A percentile compares a stretch with the other conserved stretches of the same genome.
Evolutionary conservation across 75 land plant genomes (phyloP).

Genomic region (Cupressus sempervirens): DNA sequence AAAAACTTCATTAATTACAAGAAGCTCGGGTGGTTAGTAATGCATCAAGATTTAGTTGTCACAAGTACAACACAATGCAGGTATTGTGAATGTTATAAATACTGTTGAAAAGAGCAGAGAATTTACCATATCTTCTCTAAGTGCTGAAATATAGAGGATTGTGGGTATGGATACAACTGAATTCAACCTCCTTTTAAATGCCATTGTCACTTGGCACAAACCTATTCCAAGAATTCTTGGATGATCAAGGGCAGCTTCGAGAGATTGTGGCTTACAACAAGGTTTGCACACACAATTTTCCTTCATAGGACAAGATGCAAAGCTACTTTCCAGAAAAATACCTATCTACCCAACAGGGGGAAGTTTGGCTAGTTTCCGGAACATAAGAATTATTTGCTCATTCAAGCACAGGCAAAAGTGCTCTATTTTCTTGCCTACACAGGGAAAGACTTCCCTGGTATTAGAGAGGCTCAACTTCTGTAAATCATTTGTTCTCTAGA

Average conservation of each 20-base stretch:
- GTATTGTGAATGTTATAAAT: neutral
- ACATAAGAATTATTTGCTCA: no score
- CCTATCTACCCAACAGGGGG: no score
- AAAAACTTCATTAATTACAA: neutral
- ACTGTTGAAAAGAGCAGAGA: neutral
- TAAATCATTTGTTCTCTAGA: no score
- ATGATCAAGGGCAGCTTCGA: neutral
- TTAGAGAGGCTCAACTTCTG: no score
- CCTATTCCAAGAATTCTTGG: neutral
- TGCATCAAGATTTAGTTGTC: neutral
- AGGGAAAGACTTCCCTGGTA: no score
- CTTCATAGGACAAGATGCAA: neutral
- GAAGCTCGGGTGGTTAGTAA: neutral
- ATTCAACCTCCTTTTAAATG: neutral
- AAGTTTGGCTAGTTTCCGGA: no score
- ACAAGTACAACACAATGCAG: neutral
- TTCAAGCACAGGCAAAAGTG: no score
- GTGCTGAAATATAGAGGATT: neutral
- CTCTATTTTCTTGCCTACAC: no score
- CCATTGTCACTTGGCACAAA: neutral
- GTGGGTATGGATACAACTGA: neutral
- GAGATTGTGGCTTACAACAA: neutral
- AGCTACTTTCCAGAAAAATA: no score
- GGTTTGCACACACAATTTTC: neutral
- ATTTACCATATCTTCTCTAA: neutral